These are phyloP conservation scores for Schizophyllum commune DNA, from an alignment of 1,284 basidiomycete genomes.

Conservation along the genomic window DNA sequence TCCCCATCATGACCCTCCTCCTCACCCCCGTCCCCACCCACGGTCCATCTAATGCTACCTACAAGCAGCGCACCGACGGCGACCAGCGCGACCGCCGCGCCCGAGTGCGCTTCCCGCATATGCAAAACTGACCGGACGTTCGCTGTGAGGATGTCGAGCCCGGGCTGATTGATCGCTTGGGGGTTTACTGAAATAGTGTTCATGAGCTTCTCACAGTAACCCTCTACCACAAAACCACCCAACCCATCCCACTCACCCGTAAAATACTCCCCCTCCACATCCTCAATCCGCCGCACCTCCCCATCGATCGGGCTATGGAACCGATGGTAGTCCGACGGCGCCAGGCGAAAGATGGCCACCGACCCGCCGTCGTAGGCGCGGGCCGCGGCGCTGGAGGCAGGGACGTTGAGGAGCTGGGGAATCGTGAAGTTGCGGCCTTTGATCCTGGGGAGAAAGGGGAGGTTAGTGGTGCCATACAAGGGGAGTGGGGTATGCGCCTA, in stretches of 20 bases:
- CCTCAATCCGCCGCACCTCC: conserved; percentile 37
- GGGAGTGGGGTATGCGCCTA: no score
- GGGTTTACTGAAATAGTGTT: conserved; percentile 54
- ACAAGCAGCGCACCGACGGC: conserved; percentile 64
- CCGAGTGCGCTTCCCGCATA: conserved; percentile 37
- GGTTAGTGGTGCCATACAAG: not conserved
- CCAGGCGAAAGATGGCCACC: conserved; percentile 67
- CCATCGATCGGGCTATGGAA: conserved; percentile 77
- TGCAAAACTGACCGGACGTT: conserved; percentile 60
- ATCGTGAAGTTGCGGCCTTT: conserved; percentile 73
- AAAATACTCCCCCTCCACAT: conserved; percentile 52
- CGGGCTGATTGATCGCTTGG: conserved; percentile 67
- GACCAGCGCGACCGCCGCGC: conserved; percentile 45
- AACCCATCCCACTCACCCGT: conserved; percentile 32
- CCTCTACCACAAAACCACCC: conserved; percentile 10
- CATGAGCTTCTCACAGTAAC: not conserved
- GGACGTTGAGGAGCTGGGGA: conserved; percentile 45
- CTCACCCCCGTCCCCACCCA: conserved; percentile 24
- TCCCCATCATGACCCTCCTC: conserved; percentile 36
- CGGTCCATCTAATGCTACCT: conserved; percentile 45
- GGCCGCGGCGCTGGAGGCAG: conserved; percentile 30
- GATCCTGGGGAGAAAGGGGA: conserved; percentile 22
- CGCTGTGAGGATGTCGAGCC: conserved; percentile 68
- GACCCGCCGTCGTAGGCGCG: conserved; percentile 37
- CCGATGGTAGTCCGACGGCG: conserved; percentile 80